Base-by-base conservation (phyloP, 805 yeast genomes). In the Saturnispora gosingensis region DNA sequence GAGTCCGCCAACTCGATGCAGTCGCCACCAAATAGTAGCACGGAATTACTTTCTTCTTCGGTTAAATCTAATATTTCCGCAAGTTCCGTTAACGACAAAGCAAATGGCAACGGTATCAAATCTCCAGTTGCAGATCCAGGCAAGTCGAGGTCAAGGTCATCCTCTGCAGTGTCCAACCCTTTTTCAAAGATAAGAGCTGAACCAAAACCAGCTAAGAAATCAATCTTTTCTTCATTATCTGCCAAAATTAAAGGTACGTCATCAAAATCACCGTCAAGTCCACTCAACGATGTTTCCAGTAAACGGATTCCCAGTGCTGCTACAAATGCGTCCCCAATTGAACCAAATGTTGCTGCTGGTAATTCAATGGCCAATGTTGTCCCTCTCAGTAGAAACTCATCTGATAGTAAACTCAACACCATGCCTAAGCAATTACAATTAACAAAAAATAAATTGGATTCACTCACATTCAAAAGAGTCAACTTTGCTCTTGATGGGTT, bases 401-500 rank as follows among this genome's bases (percentile, higher is more conserved):
- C 27, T 5, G 40, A 11, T 18, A 27, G 15, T 15, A 18, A 22
- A 22, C n/a, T 34, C 35, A 13, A 24, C 51, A 27, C 24, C 44
- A 30, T 30, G 20, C 22, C 50, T 16, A 44, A 35, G 20, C 49
- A 45, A 11, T 13, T 18, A n/a, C 24, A 32, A 5, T 2, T 28
- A 3, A 28, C 30, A 16, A 18, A 18, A 3, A 34, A 45, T 4
- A 45, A 52, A 36, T 42, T 65, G 24, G 72, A 69, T 45, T 57
- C 55, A 6, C 58, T 68, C 5, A 63, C 66, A 4, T 68, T 78
- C 54, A 67, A 67, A 53, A 62, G 83, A 44, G 83, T 78, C 3
- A 65, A 72, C 2, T 78, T 78, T 61, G 79, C 82, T 3, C 61
- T 78, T 8, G 75, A 78, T 51, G 64, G 68, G 48, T 66, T 78